A percentile compares a stretch with the other conserved stretches of the same genome.
phyloP scores from a whole-genome alignment of 805 yeast genomes.

The Teunomyces pallodes region DNA sequence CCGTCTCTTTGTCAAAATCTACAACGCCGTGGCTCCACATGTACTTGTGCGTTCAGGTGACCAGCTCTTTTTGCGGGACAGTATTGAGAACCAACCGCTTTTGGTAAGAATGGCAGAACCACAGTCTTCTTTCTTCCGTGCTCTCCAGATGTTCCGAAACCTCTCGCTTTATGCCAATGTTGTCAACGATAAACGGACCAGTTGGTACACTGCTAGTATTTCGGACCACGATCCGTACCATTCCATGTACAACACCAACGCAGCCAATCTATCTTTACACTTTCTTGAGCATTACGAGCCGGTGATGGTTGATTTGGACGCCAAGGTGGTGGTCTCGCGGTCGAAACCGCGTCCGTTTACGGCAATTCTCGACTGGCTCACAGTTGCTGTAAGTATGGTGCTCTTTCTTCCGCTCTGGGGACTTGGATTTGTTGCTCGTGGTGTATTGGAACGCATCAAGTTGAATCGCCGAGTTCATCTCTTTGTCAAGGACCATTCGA shows the following conservation, averaged over 20 bases:
- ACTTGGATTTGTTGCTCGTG: slow-evolving; percentile 49
- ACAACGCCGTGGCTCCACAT: slow-evolving; percentile 63
- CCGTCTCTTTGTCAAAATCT: slow-evolving; percentile 40
- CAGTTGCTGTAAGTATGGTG: slow-evolving; percentile 42
- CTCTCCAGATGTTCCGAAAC: slow-evolving; percentile 51
- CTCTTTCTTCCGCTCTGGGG: slow-evolving; percentile 65
- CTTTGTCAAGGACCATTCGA: slow-evolving; percentile 27
- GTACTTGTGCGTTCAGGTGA: slow-evolving; percentile 69
- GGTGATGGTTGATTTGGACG: slow-evolving; percentile 49
- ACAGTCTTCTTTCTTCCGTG: slow-evolving; percentile 56
- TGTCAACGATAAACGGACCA: slow-evolving; percentile 74
- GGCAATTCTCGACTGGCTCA: slow-evolving; percentile 43
- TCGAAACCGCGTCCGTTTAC: neutral
- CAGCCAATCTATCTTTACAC: slow-evolving; percentile 37
- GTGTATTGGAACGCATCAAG: slow-evolving; percentile 36
- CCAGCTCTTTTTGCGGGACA: slow-evolving; percentile 64
- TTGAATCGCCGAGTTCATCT: slow-evolving; percentile 24
- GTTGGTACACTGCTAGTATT: slow-evolving; percentile 81
- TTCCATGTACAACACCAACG: slow-evolving; percentile 43
- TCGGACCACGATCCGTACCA: slow-evolving; percentile 59
- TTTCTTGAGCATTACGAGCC: slow-evolving; percentile 56
- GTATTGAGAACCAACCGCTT: slow-evolving; percentile 44
- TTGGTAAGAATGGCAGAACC: slow-evolving; percentile 65
- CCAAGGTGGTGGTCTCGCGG: slow-evolving; percentile 34
- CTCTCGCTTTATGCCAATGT: slow-evolving; percentile 70